Base-by-base conservation (phyloP, 345 rosid genomes). In the Psidium friedrichsthalianum region DNA sequence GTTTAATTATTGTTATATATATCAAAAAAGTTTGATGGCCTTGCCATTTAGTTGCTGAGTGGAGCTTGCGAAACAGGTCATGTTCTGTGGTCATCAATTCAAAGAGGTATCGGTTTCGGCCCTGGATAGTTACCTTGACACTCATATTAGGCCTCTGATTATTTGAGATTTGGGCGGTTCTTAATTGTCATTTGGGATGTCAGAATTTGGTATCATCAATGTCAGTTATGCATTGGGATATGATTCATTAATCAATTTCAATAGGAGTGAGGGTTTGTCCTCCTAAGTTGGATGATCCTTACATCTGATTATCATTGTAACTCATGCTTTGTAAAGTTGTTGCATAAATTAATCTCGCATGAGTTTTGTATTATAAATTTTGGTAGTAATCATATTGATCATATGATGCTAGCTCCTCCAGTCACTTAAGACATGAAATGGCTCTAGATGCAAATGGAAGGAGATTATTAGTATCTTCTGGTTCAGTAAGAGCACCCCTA, bases 1-100 rank as follows among this genome's bases (percentile, higher is more conserved):
- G 42, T 76, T 25, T 82, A 54, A 40, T 40, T 42, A 25, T n/a
- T 69, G 74, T 16, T 16, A 51, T 76, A 36, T 27, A 42, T 57
- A 84, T 88, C 49, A 83, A 84, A 85, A 53, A 74, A 84, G n/a
- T n/a, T 84, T 54, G n/a, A 49, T 51, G 84, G 83, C 52, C 81
- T 84, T 80, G 52, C 36, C 52, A 32, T 85, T 64, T n/a, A 94
- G 96, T 90, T 94, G 76, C 87, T 84, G 96, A 94, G 82, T 94
- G 96, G 96, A 94, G 96, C 90, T 91, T 94, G 93, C 96, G 83
- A 93, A 93, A 84, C 95, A 94, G 87, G 96, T 55, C 93, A 88
- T 47, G 87, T 94, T 86, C 94, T 94, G 83, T 94, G 95, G 96
- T 93, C 96, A 57, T 91, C 84, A 90, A 87, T 86, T 89, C 92